Base-by-base conservation (phyloP, 257 asterid species). In the Catharanthus roseus region DNA sequence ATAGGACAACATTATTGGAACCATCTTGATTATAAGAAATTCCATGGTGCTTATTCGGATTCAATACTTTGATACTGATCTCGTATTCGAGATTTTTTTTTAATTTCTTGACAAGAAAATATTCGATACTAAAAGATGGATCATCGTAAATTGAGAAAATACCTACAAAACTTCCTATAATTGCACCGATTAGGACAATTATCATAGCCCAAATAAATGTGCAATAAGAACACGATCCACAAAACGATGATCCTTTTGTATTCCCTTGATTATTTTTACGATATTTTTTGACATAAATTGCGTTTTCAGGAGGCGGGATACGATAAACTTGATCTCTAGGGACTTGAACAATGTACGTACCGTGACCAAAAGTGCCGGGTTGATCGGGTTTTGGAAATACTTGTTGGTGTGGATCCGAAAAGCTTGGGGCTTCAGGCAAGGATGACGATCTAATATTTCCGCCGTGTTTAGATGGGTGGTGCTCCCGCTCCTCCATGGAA, bases 271-370 rank as follows among this genome's bases (percentile, higher is more conserved):
- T 6, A 29, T 4, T 4, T 6, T 16, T 33, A 13, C 9, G 10
- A 18, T 5, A 26, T 1, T 21, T 44, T 23, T 19, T 26, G 7
- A 36, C 13, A 31, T 2, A 11, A 15, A 10, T 28, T 15, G 84
- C 80, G 41, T 84, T 74, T 74, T 78, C 84, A 2, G 82, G 84
- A 8, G 82, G 78, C 0, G 89, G 86, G n/a, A 78, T 66, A 3
- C 86, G 81, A 51, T 74, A 82, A 39, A 85, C 78, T 76, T 78
- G 85, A 75, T 85, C 81, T 45, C 79, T 82, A 0, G 84, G 86
- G 36, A 82, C 81, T 73, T 78, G 89, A 8, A 85, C 83, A 6
- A 82, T 68, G 15, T 82, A 85, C 1, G 85, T 85, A 26, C 85
- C 76, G 0, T 82, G 15, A n/a, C 53, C 61, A 24, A n/a, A n/a